A percentile compares a stretch with the other conserved stretches of the same genome.
Conservation (phyloP, 2,329 filamentous ascomycete genomes). For the Shiraia sp. region DNA sequence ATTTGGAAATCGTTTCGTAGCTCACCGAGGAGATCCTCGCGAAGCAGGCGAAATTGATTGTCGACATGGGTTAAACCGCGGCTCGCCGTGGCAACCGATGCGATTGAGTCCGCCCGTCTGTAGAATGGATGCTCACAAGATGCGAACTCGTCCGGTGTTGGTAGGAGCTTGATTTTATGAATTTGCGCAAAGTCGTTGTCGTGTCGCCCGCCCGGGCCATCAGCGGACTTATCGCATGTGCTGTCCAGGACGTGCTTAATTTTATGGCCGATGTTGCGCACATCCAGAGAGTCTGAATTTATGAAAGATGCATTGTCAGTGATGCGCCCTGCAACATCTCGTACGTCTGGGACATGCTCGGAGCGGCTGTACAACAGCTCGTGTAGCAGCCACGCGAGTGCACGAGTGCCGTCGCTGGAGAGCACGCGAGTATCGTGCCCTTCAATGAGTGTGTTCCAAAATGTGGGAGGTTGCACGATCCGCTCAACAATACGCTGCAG, state of each 20-base stretch:
- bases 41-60: slow-evolving; percentile 71
- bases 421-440: slow-evolving; percentile 30
- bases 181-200: slow-evolving; percentile 72
- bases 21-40: slow-evolving; percentile 72
- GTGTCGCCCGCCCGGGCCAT: slow-evolving; percentile 66
- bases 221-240: slow-evolving; percentile 50
- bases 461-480: slow-evolving; percentile 56
- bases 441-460: slow-evolving; percentile 57
- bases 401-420: slow-evolving; percentile 22
- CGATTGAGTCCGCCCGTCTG: slow-evolving; percentile 56
- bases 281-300: slow-evolving; percentile 53
- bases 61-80: slow-evolving; percentile 62
- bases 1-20: slow-evolving; percentile 64
- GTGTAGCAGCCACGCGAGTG: slow-evolving; percentile 50
- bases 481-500: slow-evolving; percentile 52
- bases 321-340: slow-evolving; percentile 25
- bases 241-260: slow-evolving; percentile 52
- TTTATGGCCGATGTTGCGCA: slow-evolving; percentile 59
- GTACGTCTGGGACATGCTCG: slow-evolving; percentile 29
- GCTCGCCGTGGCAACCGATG: slow-evolving; percentile 39
- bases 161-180: slow-evolving; percentile 64
- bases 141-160: slow-evolving; percentile 67
- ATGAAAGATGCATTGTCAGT: slow-evolving; percentile 26
- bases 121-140: slow-evolving; percentile 60
- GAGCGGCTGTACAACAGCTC: slow-evolving; percentile 50